phyloP scores from a whole-genome alignment of 2,329 filamentous ascomycete species.

The Chrysoporthe cubensis region DNA sequence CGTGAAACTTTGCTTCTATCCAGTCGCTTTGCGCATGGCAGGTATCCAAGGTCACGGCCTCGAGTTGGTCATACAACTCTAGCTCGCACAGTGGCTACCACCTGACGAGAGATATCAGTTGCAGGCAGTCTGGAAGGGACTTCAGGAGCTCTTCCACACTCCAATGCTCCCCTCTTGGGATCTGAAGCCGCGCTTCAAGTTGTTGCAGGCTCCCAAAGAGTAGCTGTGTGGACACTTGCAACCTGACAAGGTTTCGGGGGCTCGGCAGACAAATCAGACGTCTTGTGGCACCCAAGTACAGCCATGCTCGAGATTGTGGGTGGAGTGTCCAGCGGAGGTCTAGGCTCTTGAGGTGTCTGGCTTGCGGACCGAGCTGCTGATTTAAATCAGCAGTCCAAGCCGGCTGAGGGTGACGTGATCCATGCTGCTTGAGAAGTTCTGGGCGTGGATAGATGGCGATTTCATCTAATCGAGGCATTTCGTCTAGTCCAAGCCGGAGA shows the following conservation, averaged over 20 bases:
- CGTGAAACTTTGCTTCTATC: neutral
- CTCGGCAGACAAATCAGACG: neutral
- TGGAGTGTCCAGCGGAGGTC: neutral
- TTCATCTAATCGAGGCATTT: neutral
- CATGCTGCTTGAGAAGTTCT: neutral
- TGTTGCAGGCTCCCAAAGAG: neutral
- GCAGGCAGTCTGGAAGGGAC: conserved; percentile 4
- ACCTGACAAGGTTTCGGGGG: neutral
- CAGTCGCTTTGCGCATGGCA: neutral
- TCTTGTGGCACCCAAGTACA: neutral
- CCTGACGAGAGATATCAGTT: neutral
- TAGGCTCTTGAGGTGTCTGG: neutral
- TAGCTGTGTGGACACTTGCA: neutral
- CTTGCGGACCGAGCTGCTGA: neutral
- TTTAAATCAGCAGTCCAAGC: neutral
- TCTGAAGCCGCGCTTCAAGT: neutral
- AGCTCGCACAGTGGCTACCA: neutral
- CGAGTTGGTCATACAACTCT: neutral
- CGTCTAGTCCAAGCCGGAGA: neutral
- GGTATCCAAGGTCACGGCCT: neutral
- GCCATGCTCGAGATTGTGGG: neutral
- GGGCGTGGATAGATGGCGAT: neutral
- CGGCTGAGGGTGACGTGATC: neutral
- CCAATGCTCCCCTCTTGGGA: neutral
- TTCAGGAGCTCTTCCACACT: neutral